Evolutionary conservation across 208 protist genomes (phyloP).

Genomic region (Leishmania major): DNA sequence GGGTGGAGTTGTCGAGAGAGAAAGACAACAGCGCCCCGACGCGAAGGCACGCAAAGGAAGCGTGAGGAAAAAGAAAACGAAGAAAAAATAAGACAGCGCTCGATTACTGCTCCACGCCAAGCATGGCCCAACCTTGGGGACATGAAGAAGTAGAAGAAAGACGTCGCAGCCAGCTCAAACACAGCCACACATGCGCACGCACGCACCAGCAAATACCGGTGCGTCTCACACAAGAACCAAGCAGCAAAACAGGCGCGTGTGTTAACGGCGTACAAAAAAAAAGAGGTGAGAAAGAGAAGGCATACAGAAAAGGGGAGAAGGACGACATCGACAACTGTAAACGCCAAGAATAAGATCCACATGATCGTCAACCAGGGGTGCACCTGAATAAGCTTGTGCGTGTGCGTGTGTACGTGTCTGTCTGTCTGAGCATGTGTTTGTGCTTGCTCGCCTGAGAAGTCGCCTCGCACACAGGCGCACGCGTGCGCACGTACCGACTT

Average conservation of each 20-base stretch:
- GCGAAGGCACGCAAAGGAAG: not conserved
- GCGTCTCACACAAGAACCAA: not conserved
- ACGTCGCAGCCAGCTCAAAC: not conserved
- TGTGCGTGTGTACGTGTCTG: not conserved
- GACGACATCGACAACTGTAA: not conserved
- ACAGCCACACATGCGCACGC: not conserved
- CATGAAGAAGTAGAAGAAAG: not conserved
- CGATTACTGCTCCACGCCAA: not conserved
- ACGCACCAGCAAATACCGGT: not conserved
- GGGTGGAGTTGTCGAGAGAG: not conserved
- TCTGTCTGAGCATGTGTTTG: not conserved
- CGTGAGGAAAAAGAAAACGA: not conserved
- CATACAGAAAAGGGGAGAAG: not conserved
- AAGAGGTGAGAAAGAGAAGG: slow-evolving; percentile 4
- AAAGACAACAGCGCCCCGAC: not conserved
- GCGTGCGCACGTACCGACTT: not conserved
- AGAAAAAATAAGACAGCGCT: not conserved
- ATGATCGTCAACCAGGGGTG: not conserved
- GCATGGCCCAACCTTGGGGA: not conserved
- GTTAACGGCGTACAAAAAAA: not conserved
- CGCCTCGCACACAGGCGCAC: not conserved
- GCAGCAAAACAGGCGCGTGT: not conserved
- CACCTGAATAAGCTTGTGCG: not conserved
- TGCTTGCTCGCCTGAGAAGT: not conserved
- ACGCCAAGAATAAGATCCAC: not conserved